Percentiles rank a stretch among this genome's conserved stretches.
phyloP scores from a whole-genome alignment of 2,329 filamentous ascomycete genomes.

The Penicillium sp. region DNA sequence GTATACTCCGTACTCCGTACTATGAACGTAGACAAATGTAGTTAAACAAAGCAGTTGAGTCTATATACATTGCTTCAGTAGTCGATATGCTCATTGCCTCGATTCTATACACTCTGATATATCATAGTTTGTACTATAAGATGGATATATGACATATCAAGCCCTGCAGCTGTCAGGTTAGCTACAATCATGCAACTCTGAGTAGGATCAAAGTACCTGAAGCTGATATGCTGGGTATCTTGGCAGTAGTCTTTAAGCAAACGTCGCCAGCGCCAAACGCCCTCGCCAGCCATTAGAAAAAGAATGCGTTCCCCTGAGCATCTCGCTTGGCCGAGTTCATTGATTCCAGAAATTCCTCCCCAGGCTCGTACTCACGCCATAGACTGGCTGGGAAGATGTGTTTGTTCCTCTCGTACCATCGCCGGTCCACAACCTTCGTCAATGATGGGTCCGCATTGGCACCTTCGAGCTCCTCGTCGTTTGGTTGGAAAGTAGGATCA shows the following conservation, averaged over 20 bases:
- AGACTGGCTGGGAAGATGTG: slow-evolving; percentile 95
- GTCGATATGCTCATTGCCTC: neutral
- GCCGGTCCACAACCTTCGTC: slow-evolving; percentile 91
- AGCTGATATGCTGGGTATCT: neutral
- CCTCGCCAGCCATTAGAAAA: slow-evolving; percentile 51
- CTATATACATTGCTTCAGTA: neutral
- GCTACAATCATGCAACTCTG: neutral
- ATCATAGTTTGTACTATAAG: neutral
- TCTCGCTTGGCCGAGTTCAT: slow-evolving; percentile 76
- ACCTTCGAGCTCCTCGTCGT: slow-evolving; percentile 63
- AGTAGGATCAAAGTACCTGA: no score
- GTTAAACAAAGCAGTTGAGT: no score
- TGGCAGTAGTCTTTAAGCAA: neutral
- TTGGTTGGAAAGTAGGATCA: slow-evolving; percentile 43
- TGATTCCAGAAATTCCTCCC: slow-evolving; percentile 64
- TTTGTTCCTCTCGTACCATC: slow-evolving; percentile 97
- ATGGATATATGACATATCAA: no score
- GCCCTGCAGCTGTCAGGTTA: neutral
- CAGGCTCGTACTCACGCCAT: slow-evolving; percentile 92
- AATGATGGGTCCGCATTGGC: slow-evolving; percentile 69
- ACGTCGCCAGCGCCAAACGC: neutral
- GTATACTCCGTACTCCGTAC: no score
- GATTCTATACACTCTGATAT: neutral
- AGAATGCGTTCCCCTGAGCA: slow-evolving; percentile 85
- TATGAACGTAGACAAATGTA: no score